Base-by-base conservation (phyloP, 2,329 filamentous ascomycete species). In the Apiospora marii region DNA sequence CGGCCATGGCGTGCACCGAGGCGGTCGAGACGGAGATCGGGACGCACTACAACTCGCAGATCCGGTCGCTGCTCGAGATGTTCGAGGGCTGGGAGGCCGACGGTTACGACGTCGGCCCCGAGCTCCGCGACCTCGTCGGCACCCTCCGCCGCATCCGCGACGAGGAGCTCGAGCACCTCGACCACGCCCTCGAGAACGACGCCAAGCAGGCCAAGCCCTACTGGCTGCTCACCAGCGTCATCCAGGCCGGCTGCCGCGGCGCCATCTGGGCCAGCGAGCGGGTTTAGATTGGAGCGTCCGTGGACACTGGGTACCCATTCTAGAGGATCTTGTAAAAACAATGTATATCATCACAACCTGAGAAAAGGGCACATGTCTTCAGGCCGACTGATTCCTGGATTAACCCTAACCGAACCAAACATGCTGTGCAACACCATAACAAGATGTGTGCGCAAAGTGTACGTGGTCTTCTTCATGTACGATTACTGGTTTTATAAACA, bases 1-100 rank as follows among this genome's bases (percentile, higher is more conserved):
- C 96, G 1, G 96, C 96, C 48, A 99, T 99, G 96, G 96, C 96
- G 16, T 99, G 96, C 81, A 98, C 96, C 0, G 96, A 99, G 84
- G 96, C 96, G 0, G 96, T 99, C 1, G 96, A 99, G 87, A 99
- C 96, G 8, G 96, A 98, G 85, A 99, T 99, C 75, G 96, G 96
- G 2, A 91, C 91, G 41, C 96, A 99, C 84, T 99, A 99, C 82
- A 98, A 98, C 81, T 91, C 91, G 75, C 96, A 99, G 84, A 94
- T 99, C 58, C 87, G 94, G 37, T 89, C 90, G 70, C 84, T 99
- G 77, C 82, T 98, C 51, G 92, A 93, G 74, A 98, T 97, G 92
- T 89, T 94, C 72, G 86, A 89, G 10, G 89, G 92, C 75, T 94
- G 95, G 86, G 90, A 96, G 83, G 87, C 85, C 12, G 88, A 92